These are phyloP conservation scores for Bipolaris zeicola DNA, from an alignment of 2,329 filamentous ascomycete genomes.

Conservation along the genomic window DNA sequence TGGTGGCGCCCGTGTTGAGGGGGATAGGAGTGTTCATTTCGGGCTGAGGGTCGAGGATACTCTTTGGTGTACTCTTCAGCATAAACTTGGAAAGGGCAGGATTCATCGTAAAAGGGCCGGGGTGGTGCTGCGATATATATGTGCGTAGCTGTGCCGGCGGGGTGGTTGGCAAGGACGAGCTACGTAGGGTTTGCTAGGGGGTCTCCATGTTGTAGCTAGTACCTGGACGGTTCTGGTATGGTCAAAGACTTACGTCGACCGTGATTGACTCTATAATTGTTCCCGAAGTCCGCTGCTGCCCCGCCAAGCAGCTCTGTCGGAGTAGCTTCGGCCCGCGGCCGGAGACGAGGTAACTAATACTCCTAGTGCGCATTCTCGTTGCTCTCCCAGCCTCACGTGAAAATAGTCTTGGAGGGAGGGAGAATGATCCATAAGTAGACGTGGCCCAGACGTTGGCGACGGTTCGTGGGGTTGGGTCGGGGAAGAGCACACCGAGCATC, in stretches of 20 bases:
- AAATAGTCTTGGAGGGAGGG: constrained; percentile 9
- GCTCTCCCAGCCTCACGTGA: constrained; percentile 12
- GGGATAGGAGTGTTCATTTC: constrained; percentile 48
- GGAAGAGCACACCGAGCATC: constrained; percentile 27
- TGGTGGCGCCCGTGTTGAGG: constrained; percentile 50
- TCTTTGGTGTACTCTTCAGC: constrained; percentile 44
- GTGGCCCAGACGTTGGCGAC: constrained; percentile 19
- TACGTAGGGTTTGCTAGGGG: constrained; percentile 13
- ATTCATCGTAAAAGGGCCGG: constrained; percentile 39
- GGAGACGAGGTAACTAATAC: constrained; percentile 14
- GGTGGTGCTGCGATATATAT: constrained; percentile 34
- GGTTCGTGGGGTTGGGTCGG: constrained; percentile 22
- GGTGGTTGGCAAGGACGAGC: constrained; percentile 5
- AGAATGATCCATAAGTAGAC: neutral
- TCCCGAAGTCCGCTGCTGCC: constrained; percentile 35
- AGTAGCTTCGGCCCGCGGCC: constrained; percentile 25
- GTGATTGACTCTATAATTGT: constrained; percentile 46
- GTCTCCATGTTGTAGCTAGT: constrained; percentile 11
- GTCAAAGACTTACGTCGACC: constrained; percentile 19
- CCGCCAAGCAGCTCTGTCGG: constrained; percentile 35
- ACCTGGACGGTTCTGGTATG: constrained; percentile 4
- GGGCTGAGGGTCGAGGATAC: constrained; percentile 46
- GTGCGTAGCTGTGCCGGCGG: constrained; percentile 32
- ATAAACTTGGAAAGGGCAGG: constrained; percentile 49
- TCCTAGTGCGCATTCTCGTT: constrained; percentile 19